Base-by-base conservation (phyloP, 371 early-diverging fungal genomes). In the Mucor circinelloides region DNA sequence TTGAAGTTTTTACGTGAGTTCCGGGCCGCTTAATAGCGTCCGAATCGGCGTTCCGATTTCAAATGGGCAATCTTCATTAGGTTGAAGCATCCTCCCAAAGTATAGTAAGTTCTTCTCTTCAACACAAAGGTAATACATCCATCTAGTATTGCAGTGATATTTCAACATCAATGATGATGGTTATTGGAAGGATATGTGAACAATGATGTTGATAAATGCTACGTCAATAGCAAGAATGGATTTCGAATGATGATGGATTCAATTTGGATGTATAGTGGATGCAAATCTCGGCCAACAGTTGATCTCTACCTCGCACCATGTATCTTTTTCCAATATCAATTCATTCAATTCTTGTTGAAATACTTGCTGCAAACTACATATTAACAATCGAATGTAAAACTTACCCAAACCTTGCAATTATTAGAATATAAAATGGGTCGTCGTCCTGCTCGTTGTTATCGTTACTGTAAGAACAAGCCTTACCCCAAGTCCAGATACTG, bases 381-480 rank as follows among this genome's bases (percentile, higher is more conserved):
- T 8, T 23, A 23, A 3, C 9, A 23, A 23, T 12, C 1, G 13
- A 12, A 4, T 3, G 50, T 9, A 12, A 23, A 6, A 36, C 7
- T 27, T 28, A 36, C 8, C 23, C 42, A 56, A 15, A 36, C 30
- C 30, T 61, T 48, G 28, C 38, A 2, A 17, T 10, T 52, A 0
- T 27, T 58, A 58, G 65, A 69, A 65, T 57, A 40, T 52, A 72
- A 64, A 64, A 97, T 98, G 98, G 98, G 97, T 96, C 97, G 99
- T 71, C 97, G 99, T 95, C 99, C 99, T 75, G 98, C 98, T 87
- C 94, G 97, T 77, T 98, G 98, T 89, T 98, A 98, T 89, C 93
- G 97, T 85, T 99, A 99, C 91, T 97, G 99, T 87, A 99, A 98
- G 89, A 99, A 99, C 96, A 99, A 99, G 94, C 99, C 99, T 73